A percentile compares a stretch with the other conserved stretches of the same genome.
These are phyloP conservation scores for Colletotrichum musae DNA, from an alignment of 2,329 filamentous ascomycete genomes.

Conservation along the genomic window DNA sequence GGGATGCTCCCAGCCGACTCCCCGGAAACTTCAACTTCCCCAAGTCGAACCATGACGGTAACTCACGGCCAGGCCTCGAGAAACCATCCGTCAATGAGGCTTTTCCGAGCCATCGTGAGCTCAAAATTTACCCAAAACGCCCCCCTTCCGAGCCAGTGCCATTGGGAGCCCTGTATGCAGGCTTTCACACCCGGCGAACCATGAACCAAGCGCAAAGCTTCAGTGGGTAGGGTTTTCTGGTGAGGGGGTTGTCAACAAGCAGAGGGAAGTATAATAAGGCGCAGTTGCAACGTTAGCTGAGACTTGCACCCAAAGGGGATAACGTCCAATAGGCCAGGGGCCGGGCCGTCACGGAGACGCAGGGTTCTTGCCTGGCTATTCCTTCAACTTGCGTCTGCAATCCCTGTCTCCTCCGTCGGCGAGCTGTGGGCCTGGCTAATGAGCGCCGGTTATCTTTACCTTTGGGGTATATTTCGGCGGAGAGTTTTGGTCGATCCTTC, in stretches of 20 bases:
- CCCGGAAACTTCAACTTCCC: not conserved
- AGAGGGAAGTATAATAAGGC: constrained; percentile 19
- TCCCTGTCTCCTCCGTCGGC: constrained; percentile 1
- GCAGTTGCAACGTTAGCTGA: constrained; percentile 28
- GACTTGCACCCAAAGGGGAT: constrained; percentile 11
- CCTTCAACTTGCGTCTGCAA: no score
- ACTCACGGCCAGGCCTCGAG: not conserved
- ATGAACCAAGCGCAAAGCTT: constrained; percentile 18
- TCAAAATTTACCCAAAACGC: not conserved
- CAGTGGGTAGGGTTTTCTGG: not conserved
- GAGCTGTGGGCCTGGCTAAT: not conserved
- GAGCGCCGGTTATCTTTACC: constrained; percentile 21
- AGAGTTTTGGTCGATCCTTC: not conserved
- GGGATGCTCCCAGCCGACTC: no score
- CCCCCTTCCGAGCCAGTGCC: not conserved
- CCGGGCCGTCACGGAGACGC: constrained; percentile 15
- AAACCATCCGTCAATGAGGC: not conserved
- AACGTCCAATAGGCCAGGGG: not conserved
- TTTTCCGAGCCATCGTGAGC: not conserved
- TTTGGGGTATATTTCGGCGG: not conserved
- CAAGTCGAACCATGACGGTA: not conserved
- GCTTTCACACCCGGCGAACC: constrained; percentile 5
- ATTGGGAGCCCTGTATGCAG: not conserved
- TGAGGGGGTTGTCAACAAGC: not conserved
- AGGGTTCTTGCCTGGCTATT: not conserved